These are phyloP conservation scores for Phialophora chinensis DNA, from an alignment of 2,329 filamentous ascomycete genomes.

Conservation along the genomic window DNA sequence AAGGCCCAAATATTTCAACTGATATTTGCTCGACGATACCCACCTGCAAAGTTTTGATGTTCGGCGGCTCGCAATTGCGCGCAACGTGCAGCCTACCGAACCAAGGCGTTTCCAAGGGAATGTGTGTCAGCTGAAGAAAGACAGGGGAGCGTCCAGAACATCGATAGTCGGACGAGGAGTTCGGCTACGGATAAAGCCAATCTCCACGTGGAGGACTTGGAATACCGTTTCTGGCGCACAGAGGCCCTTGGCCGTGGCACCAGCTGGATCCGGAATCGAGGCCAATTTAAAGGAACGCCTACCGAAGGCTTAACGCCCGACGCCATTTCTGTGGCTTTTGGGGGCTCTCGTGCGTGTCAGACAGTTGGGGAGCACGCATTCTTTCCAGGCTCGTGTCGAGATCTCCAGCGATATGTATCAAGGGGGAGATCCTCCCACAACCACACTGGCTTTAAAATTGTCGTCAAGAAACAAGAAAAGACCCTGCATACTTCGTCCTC, in stretches of 20 bases:
- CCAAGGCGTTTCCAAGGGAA: not conserved
- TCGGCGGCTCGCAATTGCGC: not conserved
- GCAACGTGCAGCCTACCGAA: not conserved
- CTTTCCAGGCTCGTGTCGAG: too few relatives aligned
- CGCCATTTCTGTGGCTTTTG: not conserved
- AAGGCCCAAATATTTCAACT: not conserved
- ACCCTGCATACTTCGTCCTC: too few relatives aligned
- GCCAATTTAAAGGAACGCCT: constrained; percentile 18
- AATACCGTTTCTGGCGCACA: constrained; percentile 5
- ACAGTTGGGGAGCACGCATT: too few relatives aligned
- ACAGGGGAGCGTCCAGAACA: constrained; percentile 3
- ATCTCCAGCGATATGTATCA: too few relatives aligned
- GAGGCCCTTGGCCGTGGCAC: not conserved
- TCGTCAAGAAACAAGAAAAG: too few relatives aligned
- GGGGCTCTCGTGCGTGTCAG: too few relatives aligned
- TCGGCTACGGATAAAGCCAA: constrained; percentile 12
- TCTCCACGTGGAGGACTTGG: constrained; percentile 9
- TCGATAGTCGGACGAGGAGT: constrained; percentile 9
- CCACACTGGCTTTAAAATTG: too few relatives aligned
- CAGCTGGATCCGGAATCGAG: constrained; percentile 7
- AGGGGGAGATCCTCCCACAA: too few relatives aligned
- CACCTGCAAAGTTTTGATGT: not conserved
- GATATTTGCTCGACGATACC: not conserved
- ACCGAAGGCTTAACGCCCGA: constrained; percentile 8
- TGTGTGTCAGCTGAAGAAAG: constrained; percentile 9